A percentile compares a stretch with the other conserved stretches of the same genome.
Conservation (phyloP, 1,284 basidiomycete genomes). For the Lentinus polychrous region DNA sequence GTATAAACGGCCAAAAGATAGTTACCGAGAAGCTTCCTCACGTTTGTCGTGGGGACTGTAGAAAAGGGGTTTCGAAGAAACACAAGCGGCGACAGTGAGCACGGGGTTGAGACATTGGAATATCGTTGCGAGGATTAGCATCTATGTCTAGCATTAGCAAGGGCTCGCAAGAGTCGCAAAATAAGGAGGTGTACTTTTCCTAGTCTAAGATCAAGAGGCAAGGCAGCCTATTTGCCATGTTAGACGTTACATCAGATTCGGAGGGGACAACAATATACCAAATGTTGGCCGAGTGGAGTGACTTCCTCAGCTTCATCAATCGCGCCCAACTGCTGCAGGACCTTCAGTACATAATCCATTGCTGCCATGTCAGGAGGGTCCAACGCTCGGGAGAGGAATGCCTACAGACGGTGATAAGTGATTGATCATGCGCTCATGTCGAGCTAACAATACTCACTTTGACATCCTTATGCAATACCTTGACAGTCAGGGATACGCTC, state of each 20-base stretch:
- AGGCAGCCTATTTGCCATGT: conserved; percentile 48
- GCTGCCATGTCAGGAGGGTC: conserved; percentile 77
- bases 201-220: conserved; percentile 86
- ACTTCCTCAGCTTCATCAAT: conserved; percentile 57
- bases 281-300: conserved; percentile 80
- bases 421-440: too few relatives aligned
- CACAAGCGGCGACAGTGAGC: conserved; percentile 75
- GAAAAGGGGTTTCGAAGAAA: conserved; percentile 88
- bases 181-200: conserved; percentile 54
- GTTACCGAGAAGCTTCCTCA: conserved; percentile 70
- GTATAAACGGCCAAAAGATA: background rate
- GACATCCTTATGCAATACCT: conserved; percentile 78
- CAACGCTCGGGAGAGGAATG: conserved; percentile 71
- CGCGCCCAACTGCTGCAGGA: conserved; percentile 77
- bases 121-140: conserved; percentile 79
- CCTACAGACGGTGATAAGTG: too few relatives aligned
- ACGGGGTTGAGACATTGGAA: conserved; percentile 76
- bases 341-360: conserved; percentile 74
- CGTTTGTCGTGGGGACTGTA: conserved; percentile 75
- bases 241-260: background rate
- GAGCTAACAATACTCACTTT: conserved; percentile 42
- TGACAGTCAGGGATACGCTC: conserved; percentile 77
- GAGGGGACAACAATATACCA: conserved; percentile 37
- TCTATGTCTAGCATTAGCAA: conserved; percentile 34
- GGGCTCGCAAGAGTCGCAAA: background rate